Base-by-base conservation (phyloP, 2,329 filamentous ascomycete genomes). In the Rhynchosporium secalis region DNA sequence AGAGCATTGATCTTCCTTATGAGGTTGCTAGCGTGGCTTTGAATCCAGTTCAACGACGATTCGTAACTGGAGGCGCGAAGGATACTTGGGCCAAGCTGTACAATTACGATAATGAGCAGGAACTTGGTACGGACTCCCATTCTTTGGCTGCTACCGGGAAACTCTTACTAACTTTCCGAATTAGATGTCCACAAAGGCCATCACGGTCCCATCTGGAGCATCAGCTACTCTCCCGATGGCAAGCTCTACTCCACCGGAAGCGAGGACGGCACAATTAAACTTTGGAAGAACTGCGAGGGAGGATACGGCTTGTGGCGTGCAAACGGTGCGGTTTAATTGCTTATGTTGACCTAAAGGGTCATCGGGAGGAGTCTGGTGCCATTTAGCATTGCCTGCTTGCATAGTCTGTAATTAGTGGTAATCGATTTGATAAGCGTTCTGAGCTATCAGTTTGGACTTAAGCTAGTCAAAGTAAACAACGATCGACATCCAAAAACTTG, bases 61-160 rank as follows among this genome's bases (percentile, higher is more conserved):
- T 96, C 71, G 90, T 98, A 10, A 96, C 96, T 20, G 95, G 95
- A 64, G 92, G 93, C 74, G 90, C 91, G 66, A 90, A 88, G 45
- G 94, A 96, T 72, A 98, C 95, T 0, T 99, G 94, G 94, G 94
- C 95, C n/a, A 87, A 91, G 64, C 90, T 98, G 5, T 96, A 96
- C 78, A 86, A 92, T 72, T 94, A 92, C 77, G 92, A 97, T 63
- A 87, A 88, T 56, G 89, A 89, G 70, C 83, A 84, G 68, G 92
- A 96, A 75, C 79, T 97, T 48, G 86, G 86, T 89, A 78, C 64
- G 82, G 77, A 45, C 7, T 5, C 7, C 20, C 3, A 20, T 3
- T 58, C 60, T 29, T 47, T 36, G 31, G 31, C 33, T 46, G 9
- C 4, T 52, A 20, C 20, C 20, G 20, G 20, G 20, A 20, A 20